phyloP scores from a whole-genome alignment of 2,329 filamentous ascomycete species.

The Mariannaea elegans region DNA sequence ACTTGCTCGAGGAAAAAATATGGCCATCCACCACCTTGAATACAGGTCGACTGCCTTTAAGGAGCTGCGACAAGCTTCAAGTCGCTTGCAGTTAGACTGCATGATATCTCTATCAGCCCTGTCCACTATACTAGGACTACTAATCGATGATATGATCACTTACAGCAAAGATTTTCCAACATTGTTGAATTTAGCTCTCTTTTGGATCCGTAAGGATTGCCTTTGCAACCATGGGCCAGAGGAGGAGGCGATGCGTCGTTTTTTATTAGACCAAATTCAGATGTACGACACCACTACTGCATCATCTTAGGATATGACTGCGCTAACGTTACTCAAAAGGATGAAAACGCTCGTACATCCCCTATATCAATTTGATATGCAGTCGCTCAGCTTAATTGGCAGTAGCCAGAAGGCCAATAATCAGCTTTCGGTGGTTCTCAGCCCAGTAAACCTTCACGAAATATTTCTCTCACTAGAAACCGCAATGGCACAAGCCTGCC shows the following conservation, averaged over 20 bases:
- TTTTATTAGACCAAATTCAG: constrained; percentile 2
- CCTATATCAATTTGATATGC: constrained; percentile 1
- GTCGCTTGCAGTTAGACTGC: neutral
- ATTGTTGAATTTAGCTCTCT: neutral
- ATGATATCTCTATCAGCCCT: neutral
- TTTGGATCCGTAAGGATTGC: constrained; percentile 3
- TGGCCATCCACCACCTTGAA: neutral
- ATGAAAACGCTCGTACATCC: constrained; percentile 7
- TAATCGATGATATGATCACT: constrained; percentile 9
- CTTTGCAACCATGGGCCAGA: neutral
- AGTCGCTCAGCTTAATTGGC: neutral
- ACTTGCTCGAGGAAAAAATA: constrained; percentile 1
- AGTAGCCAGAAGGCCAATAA: neutral
- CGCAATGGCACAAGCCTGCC: neutral
- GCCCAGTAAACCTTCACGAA: neutral
- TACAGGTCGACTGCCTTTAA: neutral
- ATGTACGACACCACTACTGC: neutral
- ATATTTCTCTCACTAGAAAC: constrained; percentile 1
- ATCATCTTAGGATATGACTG: neutral
- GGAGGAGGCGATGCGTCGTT: constrained; percentile 5
- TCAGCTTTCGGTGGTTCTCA: neutral
- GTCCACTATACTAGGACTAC: neutral
- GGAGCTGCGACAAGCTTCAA: neutral
- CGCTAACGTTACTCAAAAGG: neutral
- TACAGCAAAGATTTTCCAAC: neutral